phyloP scores from a whole-genome alignment of 805 yeast species.

The Nakazawaea siamensis region DNA sequence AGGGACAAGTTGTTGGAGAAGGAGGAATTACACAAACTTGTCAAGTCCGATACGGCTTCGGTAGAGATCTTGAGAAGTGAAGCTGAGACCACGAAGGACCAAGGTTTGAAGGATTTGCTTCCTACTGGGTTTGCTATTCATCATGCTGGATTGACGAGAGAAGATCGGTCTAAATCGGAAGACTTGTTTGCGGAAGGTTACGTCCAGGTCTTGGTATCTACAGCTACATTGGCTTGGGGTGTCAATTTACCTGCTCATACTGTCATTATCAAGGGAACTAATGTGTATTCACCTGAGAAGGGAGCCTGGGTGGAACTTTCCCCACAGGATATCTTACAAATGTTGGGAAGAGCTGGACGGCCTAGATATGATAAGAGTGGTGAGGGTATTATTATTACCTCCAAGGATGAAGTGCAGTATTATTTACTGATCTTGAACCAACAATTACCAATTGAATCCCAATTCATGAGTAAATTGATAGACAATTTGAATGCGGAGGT shows the following conservation, averaged over 20 bases:
- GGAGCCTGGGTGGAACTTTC: slow-evolving; percentile 89
- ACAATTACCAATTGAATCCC: slow-evolving; percentile 89
- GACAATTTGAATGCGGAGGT: slow-evolving; percentile 85
- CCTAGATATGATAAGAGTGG: slow-evolving; percentile 91
- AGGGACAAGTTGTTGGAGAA: slow-evolving; percentile 52
- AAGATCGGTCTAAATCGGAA: slow-evolving; percentile 72
- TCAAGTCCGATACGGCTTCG: slow-evolving; percentile 47
- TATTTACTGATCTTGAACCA: slow-evolving; percentile 87
- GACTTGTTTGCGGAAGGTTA: slow-evolving; percentile 86
- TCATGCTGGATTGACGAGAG: slow-evolving; percentile 78
- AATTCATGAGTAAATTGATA: slow-evolving; percentile 58
- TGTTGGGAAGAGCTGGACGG: slow-evolving; percentile 98
- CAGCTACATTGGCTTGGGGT: slow-evolving; percentile 97
- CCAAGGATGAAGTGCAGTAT: slow-evolving; percentile 79
- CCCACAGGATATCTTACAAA: slow-evolving; percentile 90
- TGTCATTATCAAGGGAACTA: slow-evolving; percentile 89
- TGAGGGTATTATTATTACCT: slow-evolving; percentile 87
- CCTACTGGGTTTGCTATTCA: slow-evolving; percentile 80
- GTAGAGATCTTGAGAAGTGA: slow-evolving; percentile 58
- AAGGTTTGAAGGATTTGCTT: slow-evolving; percentile 48
- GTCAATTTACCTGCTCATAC: slow-evolving; percentile 94
- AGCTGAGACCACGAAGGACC: slow-evolving; percentile 44
- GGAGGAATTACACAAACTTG: slow-evolving; percentile 33
- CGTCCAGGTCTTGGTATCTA: slow-evolving; percentile 75
- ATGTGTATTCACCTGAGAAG: slow-evolving; percentile 82